These are phyloP conservation scores for Paramecium biaurelia DNA, from an alignment of 73 alveolate species.

Conservation along the genomic window DNA sequence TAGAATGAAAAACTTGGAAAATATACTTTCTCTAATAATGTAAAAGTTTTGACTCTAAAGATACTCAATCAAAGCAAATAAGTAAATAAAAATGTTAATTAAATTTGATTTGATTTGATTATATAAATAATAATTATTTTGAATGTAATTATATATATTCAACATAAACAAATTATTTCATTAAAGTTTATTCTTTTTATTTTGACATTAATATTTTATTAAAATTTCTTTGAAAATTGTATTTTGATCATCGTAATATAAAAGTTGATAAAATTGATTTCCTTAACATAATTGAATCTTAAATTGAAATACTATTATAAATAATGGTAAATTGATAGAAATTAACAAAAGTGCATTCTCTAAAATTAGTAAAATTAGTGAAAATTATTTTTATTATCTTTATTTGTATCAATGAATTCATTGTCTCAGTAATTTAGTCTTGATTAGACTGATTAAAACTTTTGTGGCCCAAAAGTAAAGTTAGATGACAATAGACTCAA, in stretches of 20 bases:
- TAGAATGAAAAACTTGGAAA: background rate
- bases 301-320: background rate
- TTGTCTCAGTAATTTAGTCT: background rate
- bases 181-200: background rate
- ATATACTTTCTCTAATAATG: background rate
- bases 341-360: background rate
- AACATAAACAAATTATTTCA: background rate
- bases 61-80: background rate
- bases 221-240: background rate
- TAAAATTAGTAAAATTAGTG: background rate
- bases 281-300: background rate
- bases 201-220: too few relatives aligned
- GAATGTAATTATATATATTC: too few relatives aligned
- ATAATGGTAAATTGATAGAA: background rate
- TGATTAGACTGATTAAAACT: background rate
- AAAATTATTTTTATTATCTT: background rate
- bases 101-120: too few relatives aligned
- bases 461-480: background rate
- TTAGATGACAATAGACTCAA: background rate
- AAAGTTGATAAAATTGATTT: background rate
- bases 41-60: background rate
- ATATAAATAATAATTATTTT: too few relatives aligned
- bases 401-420: background rate
- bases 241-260: background rate
- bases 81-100: background rate